Evolutionary conservation across 2,329 filamentous ascomycete species (phyloP), one percentile per base, ranked within the genome.

Genomic region (Xylariaceae sp.): DNA sequence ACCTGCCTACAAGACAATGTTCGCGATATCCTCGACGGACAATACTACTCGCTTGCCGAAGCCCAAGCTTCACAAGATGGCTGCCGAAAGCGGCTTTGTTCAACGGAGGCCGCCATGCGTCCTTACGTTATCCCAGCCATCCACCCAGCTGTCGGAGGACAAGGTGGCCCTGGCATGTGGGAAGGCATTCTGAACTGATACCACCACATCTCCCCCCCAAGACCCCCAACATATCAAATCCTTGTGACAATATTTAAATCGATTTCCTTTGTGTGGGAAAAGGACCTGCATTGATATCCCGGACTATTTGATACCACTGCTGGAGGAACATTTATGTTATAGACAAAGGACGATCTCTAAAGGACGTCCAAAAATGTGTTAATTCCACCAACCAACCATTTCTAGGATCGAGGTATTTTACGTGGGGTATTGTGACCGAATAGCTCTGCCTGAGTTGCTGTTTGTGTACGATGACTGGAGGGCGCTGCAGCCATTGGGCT

Each of bases 1-100:
- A 68, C 73, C 46, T 66, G 71, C n/a, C 69, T 83, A 7, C 83
- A 86, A 58, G 80, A 85, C 48, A 83, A 84, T 47, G 83, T 87
- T 10, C 80, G 83, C 43, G 76, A 82, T 42, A 71, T 86, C 55
- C 68, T 87, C 22, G 64, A 43, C 52, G 60, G 64, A 49, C 62
- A 58, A 33, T 58, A 58, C 25, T 54, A 53, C 37, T 48, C 50
- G 64, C 61, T 64, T 64, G 56, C 64, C 55, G 57, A 67, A 60
- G 48, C 66, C 58, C 52, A 53, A 43, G 58, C 57, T 6, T 58
- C 75, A 23, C 40, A 48, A 11, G 67, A 72, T 37, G 72, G 72
- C 53, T 72, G 75, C 54, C 71, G 77, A 50, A 87, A 87, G 69
- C 77, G 83, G 55, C 72, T 85, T 29, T 86, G 80, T 66, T 77